Evolutionary conservation across 2,329 filamentous ascomycete genomes (phyloP).

Genomic region (Orbilia oligospora): DNA sequence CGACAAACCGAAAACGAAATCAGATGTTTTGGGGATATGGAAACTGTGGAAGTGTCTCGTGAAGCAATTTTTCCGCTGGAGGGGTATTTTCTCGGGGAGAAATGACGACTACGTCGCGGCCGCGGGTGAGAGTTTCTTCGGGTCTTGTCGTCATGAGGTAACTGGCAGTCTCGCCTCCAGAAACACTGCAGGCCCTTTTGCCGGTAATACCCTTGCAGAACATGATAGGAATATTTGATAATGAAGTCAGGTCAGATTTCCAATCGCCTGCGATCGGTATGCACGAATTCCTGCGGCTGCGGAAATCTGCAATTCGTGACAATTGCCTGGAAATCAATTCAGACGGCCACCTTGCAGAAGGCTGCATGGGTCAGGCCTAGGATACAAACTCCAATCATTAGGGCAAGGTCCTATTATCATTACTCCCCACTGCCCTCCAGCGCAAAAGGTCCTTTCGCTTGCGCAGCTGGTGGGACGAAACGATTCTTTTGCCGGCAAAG

Average conservation of each 20-base stretch:
- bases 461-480: conserved; percentile 51
- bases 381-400: conserved; percentile 14
- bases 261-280: conserved; percentile 45
- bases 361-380: conserved; percentile 27
- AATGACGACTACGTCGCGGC: conserved; percentile 23
- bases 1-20: conserved; percentile 43
- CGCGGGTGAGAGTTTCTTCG: conserved; percentile 13
- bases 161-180: conserved; percentile 47
- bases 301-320: conserved; percentile 26
- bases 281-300: conserved; percentile 33
- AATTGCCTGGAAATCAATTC: conserved; percentile 37
- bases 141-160: conserved; percentile 33
- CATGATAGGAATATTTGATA: conserved; percentile 59
- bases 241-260: conserved; percentile 47
- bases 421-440: conserved; percentile 14
- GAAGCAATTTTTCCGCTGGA: conserved; percentile 32
- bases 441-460: conserved; percentile 43
- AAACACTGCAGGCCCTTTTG: conserved; percentile 42
- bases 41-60: conserved; percentile 26
- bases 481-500: conserved; percentile 56
- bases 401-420: conserved; percentile 2
- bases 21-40: conserved; percentile 20
- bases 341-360: conserved; percentile 14
- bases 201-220: conserved; percentile 31
- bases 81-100: conserved; percentile 22